A percentile compares a stretch with the other conserved stretches of the same genome.
These are phyloP conservation scores for Daldinia grandis DNA, from an alignment of 495 filamentous ascomycete species.

Conservation along the genomic window DNA sequence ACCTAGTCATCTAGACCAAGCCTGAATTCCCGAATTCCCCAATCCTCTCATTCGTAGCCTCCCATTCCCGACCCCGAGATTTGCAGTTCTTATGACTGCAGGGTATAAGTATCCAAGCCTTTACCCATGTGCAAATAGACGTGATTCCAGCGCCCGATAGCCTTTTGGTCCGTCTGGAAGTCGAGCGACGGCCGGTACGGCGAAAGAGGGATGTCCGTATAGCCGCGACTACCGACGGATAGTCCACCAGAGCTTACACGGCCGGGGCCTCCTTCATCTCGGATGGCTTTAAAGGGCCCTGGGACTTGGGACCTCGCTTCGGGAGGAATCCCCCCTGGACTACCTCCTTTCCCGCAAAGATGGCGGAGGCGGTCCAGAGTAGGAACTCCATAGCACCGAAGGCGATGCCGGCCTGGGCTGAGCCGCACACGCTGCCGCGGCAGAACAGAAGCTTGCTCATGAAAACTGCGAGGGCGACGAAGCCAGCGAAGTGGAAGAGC, in stretches of 20 bases:
- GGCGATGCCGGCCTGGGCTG: slow-evolving; percentile 57
- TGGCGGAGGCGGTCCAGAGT: slow-evolving; percentile 54
- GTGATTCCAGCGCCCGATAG: slow-evolving; percentile 25
- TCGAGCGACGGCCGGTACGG: slow-evolving; percentile 39
- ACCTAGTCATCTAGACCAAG: slow-evolving; percentile 46
- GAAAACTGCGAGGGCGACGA: slow-evolving; percentile 74
- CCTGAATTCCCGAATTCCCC: slow-evolving; percentile 9
- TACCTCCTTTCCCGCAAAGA: slow-evolving; percentile 48
- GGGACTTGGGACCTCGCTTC: slow-evolving; percentile 7
- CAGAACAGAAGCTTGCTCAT: slow-evolving; percentile 64
- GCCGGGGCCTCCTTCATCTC: slow-evolving; percentile 46
- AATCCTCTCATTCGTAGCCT: slow-evolving; percentile 22
- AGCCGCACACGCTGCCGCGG: slow-evolving; percentile 58
- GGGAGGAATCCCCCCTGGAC: slow-evolving; percentile 47
- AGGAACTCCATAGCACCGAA: slow-evolving; percentile 55
- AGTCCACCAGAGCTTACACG: slow-evolving; percentile 33
- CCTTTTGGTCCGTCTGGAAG: slow-evolving; percentile 23
- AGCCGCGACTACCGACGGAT: slow-evolving; percentile 24
- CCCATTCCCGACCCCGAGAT: slow-evolving; percentile 7
- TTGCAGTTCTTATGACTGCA: not conserved
- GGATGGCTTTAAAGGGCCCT: slow-evolving; percentile 36
- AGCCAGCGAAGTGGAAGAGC: slow-evolving; percentile 85
- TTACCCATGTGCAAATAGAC: slow-evolving; percentile 33
- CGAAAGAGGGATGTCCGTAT: slow-evolving; percentile 43
- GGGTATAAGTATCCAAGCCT: slow-evolving; percentile 12